A percentile compares a stretch with the other conserved stretches of the same genome.
Evolutionary conservation across 2,329 filamentous ascomycete species (phyloP).

Genomic region (Conoideocrella luteorostrata): DNA sequence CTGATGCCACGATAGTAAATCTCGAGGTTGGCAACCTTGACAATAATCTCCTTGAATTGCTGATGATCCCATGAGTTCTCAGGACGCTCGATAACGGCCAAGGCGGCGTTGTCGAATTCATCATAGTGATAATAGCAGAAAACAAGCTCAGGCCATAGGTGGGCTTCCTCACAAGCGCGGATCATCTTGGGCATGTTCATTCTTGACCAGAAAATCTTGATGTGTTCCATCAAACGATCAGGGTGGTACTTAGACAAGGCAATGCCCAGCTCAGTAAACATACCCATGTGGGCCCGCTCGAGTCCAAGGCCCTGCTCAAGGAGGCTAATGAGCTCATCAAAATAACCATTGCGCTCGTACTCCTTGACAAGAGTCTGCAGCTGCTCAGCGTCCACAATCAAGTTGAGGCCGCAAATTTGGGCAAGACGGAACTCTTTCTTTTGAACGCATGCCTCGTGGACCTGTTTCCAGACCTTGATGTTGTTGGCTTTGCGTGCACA

Average conservation of each 20-base stretch:
- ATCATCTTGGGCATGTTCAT: conserved; percentile 99
- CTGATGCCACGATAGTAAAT: conserved; percentile 97
- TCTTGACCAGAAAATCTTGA: conserved; percentile 96
- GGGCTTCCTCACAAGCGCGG: conserved; percentile 83
- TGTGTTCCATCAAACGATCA: conserved; percentile 94
- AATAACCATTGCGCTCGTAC: conserved; percentile 95
- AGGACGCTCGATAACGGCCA: conserved; percentile 96
- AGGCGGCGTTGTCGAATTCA: conserved; percentile 92
- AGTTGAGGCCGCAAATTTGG: conserved; percentile 96
- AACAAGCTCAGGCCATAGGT: conserved; percentile 94
- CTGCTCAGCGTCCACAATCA: conserved; percentile 96
- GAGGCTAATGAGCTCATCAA: conserved; percentile 91
- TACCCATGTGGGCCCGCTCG: conserved; percentile 89
- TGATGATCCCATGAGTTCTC: conserved; percentile 99
- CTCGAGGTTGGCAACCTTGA: conserved; percentile 97
- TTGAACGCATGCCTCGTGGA: conserved; percentile 88
- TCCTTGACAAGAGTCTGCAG: conserved; percentile 88
- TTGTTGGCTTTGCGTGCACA: conserved; percentile 98
- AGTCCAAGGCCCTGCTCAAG: conserved; percentile 92
- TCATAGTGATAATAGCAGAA: conserved; percentile 99
- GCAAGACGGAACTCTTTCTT: conserved; percentile 99
- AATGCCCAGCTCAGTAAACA: conserved; percentile 92
- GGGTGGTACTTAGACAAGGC: conserved; percentile 92
- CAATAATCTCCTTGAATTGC: conserved; percentile 97
- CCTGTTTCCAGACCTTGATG: conserved; percentile 98